Conservation (phyloP, 2,329 filamentous ascomycete genomes). For the Clonostachys chloroleuca region DNA sequence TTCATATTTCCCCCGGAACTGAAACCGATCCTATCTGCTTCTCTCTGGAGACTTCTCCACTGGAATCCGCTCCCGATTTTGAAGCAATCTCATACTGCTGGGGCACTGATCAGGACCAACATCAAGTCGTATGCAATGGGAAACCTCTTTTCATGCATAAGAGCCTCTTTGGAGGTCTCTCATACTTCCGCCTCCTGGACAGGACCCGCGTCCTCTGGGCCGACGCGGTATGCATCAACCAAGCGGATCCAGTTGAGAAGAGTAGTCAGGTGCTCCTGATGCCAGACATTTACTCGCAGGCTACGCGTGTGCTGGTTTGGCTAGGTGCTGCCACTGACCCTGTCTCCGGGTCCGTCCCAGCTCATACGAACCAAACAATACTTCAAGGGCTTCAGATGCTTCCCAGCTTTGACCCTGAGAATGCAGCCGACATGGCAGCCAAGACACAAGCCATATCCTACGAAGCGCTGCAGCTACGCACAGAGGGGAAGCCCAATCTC, state of each 20-base stretch:
- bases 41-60: background rate
- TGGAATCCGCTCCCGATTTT: background rate
- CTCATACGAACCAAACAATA: background rate
- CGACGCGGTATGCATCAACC: conserved; percentile 8
- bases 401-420: background rate
- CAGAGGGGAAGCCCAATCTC: background rate
- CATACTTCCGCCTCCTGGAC: conserved; percentile 14
- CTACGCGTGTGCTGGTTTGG: conserved; percentile 4
- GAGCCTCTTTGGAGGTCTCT: conserved; percentile 10
- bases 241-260: conserved; percentile 3
- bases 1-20: background rate
- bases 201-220: conserved; percentile 4
- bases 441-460: no score
- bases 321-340: conserved; percentile 1
- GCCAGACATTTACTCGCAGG: conserved; percentile 5
- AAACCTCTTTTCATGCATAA: background rate
- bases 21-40: background rate
- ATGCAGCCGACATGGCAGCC: background rate
- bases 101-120: background rate
- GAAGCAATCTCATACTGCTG: conserved; percentile 1
- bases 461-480: background rate
- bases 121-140: background rate
- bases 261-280: conserved; percentile 3
- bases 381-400: background rate
- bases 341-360: background rate